These are phyloP conservation scores for Ceratocystis lukuohia DNA, from an alignment of 2,329 filamentous ascomycete species.

Conservation along the genomic window DNA sequence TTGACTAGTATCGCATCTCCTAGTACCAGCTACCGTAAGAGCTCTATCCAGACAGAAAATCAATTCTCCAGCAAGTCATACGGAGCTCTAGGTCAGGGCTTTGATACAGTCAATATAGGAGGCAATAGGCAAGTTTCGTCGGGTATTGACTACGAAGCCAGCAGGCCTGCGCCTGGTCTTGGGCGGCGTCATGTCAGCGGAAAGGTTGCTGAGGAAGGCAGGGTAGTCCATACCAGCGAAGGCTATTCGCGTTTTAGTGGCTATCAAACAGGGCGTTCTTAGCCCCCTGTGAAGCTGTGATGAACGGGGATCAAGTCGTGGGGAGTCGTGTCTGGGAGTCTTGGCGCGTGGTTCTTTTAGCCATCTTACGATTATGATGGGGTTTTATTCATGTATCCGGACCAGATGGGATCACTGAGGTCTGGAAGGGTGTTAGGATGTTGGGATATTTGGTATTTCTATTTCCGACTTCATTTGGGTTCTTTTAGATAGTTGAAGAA, in stretches of 20 bases:
- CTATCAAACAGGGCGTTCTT: background rate
- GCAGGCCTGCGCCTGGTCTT: conserved; percentile 25
- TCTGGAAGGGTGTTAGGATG: background rate
- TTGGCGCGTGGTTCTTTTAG: background rate
- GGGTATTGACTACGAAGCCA: conserved; percentile 40
- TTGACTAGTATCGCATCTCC: conserved; percentile 8
- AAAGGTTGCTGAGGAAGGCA: conserved; percentile 59
- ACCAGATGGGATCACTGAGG: background rate
- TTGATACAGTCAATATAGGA: conserved; percentile 38
- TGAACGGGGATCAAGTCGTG: background rate
- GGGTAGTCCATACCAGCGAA: conserved; percentile 21
- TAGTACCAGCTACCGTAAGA: conserved; percentile 27
- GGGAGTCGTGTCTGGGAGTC: background rate
- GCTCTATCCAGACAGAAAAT: conserved; percentile 37
- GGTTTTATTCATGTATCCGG: background rate
- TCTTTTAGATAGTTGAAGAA: too few species aligned
- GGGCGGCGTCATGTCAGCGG: conserved; percentile 54
- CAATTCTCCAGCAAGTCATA: conserved; percentile 45
- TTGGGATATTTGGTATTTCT: too few species aligned
- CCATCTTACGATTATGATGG: conserved; percentile 3
- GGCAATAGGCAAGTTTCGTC: conserved; percentile 42
- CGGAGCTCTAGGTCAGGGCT: conserved; percentile 40
- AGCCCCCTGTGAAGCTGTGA: background rate
- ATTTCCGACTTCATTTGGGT: too few species aligned
- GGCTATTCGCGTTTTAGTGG: background rate